Evolutionary conservation across 2,329 filamentous ascomycete genomes (phyloP).

Genomic region (Catunica adiposa): DNA sequence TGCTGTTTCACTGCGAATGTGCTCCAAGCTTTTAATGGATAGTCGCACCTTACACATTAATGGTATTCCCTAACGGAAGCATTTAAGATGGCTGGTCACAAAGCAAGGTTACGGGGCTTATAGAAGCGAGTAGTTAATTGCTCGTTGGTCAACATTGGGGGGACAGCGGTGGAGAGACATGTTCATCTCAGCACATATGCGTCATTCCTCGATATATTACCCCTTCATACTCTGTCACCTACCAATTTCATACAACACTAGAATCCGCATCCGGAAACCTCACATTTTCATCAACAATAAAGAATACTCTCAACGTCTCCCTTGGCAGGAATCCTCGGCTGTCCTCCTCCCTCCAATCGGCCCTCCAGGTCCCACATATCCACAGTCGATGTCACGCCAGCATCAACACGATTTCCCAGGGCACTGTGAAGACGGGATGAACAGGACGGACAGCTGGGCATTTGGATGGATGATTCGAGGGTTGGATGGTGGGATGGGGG

Average conservation of each 20-base stretch:
- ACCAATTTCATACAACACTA: too few species aligned
- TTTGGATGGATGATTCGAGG: neutral
- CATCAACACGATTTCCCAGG: neutral
- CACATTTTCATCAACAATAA: neutral
- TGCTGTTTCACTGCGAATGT: neutral
- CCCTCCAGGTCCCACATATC: neutral
- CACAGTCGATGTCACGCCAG: neutral
- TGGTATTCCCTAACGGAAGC: neutral
- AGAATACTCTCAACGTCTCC: neutral
- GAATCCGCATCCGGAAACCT: neutral
- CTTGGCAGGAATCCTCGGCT: neutral
- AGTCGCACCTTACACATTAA: neutral
- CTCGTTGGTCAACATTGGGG: neutral
- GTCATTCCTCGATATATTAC: neutral
- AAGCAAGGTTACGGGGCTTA: neutral
- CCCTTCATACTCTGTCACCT: neutral
- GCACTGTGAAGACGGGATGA: neutral
- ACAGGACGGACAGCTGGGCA: neutral
- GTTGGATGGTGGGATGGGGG: neutral
- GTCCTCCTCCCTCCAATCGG: neutral
- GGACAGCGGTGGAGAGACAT: neutral
- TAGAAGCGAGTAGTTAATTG: neutral
- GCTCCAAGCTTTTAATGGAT: neutral
- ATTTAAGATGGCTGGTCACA: neutral
- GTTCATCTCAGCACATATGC: neutral